Evolutionary conservation across 2,329 filamentous ascomycete species (phyloP), one percentile per base, ranked within the genome.

Genomic region (Fusarium pseudograminearum): DNA sequence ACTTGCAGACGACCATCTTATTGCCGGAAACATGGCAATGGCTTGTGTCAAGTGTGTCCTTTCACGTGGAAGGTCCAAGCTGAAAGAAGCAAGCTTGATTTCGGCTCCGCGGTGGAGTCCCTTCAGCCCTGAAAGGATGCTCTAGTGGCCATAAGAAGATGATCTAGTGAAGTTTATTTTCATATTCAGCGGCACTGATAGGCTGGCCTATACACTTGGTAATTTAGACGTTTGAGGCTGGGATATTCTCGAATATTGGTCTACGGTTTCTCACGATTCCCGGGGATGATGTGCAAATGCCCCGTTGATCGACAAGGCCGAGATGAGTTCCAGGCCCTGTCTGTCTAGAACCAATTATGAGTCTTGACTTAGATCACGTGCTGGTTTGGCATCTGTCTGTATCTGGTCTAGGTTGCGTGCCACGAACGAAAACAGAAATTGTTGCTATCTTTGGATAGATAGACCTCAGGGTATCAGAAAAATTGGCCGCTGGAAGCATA

Each of bases 51-150:
- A 22, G 16, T 41, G 24, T 38, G 28, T 30, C 10, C 31, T 20
- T 20, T 44, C 22, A 34, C 47, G 33, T 45, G 26, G 11, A 16
- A 34, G 22, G 24, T 33, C 34, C 38, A 28, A 28, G 42, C 15
- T 33, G 54, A 20, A 46, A 14, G 26, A 46, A 31, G 28, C 16
- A 46, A 31, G 28, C 16, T 20, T 46, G 42, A 60, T 36, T 53
- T 64, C 67, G 67, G 67, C 50, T 70, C 67, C 67, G 67, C 67
- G 53, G 67, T 70, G 67, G 67, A 46, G 50, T 16, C 48, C 8
- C 12, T 28, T 57, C 53, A 56, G 50, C 50, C 38, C 47, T 48
- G 45, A 14, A 44, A 46, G 24, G 67, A 70, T 53, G 66, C 50
- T 67, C 47, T 51, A 56, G 44, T 28, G 34, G 50, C 50, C 38